These are phyloP conservation scores for Peniophora sp. DNA, from an alignment of 1,284 basidiomycete genomes.

Conservation along the genomic window DNA sequence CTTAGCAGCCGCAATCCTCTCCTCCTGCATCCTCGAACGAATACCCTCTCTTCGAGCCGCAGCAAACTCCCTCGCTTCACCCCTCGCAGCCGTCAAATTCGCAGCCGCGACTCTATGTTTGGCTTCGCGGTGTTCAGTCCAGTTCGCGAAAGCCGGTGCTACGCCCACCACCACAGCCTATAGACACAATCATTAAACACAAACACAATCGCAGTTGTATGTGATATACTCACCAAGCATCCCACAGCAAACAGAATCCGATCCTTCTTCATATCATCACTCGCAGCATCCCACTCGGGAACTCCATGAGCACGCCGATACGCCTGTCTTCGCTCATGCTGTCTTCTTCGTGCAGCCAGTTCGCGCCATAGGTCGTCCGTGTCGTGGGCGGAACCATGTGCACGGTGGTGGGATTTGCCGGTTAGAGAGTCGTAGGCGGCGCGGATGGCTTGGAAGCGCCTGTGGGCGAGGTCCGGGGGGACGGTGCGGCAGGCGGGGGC, in stretches of 20 bases:
- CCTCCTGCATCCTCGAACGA: slow-evolving; percentile 25
- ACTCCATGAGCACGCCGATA: slow-evolving; percentile 4
- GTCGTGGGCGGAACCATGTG: neutral
- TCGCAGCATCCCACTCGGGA: slow-evolving; percentile 10
- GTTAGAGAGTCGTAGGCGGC: slow-evolving; percentile 39
- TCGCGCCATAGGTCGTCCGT: neutral
- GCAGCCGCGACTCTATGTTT: slow-evolving; percentile 26
- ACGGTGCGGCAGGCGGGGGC: slow-evolving; percentile 23
- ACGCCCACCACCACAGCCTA: slow-evolving; percentile 27
- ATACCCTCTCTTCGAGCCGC: slow-evolving; percentile 31
- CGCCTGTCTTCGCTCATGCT: slow-evolving; percentile 9
- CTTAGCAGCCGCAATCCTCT: slow-evolving; percentile 1
- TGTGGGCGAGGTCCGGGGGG: slow-evolving; percentile 28
- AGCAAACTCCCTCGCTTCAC: slow-evolving; percentile 32
- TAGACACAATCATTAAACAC: neutral
- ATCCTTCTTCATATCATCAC: slow-evolving; percentile 31
- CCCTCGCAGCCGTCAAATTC: slow-evolving; percentile 34
- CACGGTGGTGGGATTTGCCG: slow-evolving; percentile 9
- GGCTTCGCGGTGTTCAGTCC: slow-evolving; percentile 9
- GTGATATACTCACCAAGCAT: slow-evolving; percentile 24
- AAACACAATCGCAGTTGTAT: too few species aligned
- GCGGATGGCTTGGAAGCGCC: slow-evolving; percentile 41
- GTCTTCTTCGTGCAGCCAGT: slow-evolving; percentile 13
- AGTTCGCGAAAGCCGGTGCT: slow-evolving; percentile 17
- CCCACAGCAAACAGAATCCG: slow-evolving; percentile 30